Evolutionary conservation across 1,139 yeast genomes (phyloP).

Genomic region (Saccharomyces hybrid): DNA sequence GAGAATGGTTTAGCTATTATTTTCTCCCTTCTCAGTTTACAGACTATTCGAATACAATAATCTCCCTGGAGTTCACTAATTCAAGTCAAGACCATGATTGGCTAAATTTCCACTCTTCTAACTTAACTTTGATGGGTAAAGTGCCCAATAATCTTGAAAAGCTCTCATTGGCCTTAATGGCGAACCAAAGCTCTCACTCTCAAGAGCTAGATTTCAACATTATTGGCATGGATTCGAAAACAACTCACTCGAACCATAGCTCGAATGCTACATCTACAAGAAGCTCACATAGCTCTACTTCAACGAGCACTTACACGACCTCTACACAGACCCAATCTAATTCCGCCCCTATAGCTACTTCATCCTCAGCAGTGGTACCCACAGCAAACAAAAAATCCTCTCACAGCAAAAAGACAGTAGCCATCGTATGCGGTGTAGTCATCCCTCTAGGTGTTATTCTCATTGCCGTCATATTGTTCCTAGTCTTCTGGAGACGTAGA

Average conservation of each 20-base stretch:
- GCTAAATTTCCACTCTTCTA: constrained; percentile 54
- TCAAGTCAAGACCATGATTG: constrained; percentile 41
- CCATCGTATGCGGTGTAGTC: constrained; percentile 85
- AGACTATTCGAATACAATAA: constrained; percentile 37
- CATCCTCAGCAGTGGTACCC: constrained; percentile 27
- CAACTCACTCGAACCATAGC: constrained; percentile 14
- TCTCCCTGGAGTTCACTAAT: constrained; percentile 40
- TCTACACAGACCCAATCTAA: constrained; percentile 11
- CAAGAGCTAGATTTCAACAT: constrained; percentile 47
- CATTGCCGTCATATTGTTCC: constrained; percentile 42
- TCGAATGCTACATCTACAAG: constrained; percentile 2
- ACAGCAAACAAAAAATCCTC: constrained; percentile 17
- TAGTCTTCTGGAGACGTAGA: constrained; percentile 53
- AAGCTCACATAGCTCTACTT: constrained; percentile 2
- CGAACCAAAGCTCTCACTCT: constrained; percentile 37
- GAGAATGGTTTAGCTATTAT: constrained; percentile 49
- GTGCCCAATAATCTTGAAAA: constrained; percentile 55
- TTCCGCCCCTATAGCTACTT: constrained; percentile 28
- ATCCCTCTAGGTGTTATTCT: constrained; percentile 55
- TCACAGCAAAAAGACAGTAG: constrained; percentile 40
- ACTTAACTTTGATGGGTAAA: constrained; percentile 60
- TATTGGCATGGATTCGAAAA: constrained; percentile 42
- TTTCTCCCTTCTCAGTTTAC: constrained; percentile 28
- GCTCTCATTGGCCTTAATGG: constrained; percentile 44
- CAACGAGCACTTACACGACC: constrained; percentile 1